phyloP scores from a whole-genome alignment of 495 filamentous ascomycete genomes.

The Lasiosphaeris hirsuta region DNA sequence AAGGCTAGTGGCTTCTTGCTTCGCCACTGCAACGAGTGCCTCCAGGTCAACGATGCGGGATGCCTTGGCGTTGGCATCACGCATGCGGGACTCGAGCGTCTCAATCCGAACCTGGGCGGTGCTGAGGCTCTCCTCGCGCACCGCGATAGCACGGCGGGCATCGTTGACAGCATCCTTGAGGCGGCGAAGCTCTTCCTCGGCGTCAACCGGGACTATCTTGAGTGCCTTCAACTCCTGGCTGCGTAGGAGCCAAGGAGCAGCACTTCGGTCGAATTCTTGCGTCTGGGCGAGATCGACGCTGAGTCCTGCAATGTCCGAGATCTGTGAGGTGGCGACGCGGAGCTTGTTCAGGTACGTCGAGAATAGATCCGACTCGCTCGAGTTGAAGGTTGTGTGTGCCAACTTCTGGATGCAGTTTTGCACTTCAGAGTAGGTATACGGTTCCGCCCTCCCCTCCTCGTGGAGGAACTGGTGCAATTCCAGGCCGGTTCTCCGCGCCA shows the following conservation, averaged over 20 bases:
- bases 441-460: slow-evolving; percentile 69
- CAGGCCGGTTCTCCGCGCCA: slow-evolving; percentile 64
- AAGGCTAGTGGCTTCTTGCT: slow-evolving; percentile 53
- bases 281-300: slow-evolving; percentile 74
- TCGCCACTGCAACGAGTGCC: slow-evolving; percentile 52
- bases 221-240: slow-evolving; percentile 72
- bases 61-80: slow-evolving; percentile 70
- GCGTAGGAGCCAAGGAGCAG: slow-evolving; percentile 78
- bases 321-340: slow-evolving; percentile 57
- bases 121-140: slow-evolving; percentile 64
- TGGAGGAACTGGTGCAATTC: slow-evolving; percentile 61
- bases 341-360: slow-evolving; percentile 65
- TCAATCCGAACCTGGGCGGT: slow-evolving; percentile 87
- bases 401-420: slow-evolving; percentile 58
- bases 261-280: slow-evolving; percentile 73
- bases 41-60: slow-evolving; percentile 64
- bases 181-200: slow-evolving; percentile 72
- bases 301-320: slow-evolving; percentile 70
- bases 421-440: slow-evolving; percentile 64
- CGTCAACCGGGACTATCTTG: slow-evolving; percentile 72
- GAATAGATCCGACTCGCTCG: slow-evolving; percentile 59
- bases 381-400: slow-evolving; percentile 45
- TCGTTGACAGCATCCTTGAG: slow-evolving; percentile 71
- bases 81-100: slow-evolving; percentile 75
- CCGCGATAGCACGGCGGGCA: slow-evolving; percentile 58